A percentile compares a stretch with the other conserved stretches of the same genome.
Evolutionary conservation across 2,329 filamentous ascomycete species (phyloP).

Genomic region (Ascochyta pisi): DNA sequence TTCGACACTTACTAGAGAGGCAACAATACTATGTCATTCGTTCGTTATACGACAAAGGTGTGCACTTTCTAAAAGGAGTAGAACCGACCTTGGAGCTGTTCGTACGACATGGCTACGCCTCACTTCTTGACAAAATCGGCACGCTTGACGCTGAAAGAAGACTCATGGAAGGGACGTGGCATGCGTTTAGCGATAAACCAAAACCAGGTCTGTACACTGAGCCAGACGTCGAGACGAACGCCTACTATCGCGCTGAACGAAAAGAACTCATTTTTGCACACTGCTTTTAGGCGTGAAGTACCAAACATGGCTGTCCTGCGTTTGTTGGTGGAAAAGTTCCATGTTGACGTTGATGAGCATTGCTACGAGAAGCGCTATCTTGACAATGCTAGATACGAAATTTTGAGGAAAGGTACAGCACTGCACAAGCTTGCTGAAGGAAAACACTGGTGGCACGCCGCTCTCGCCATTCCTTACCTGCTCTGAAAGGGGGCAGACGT

Average conservation of each 20-base stretch:
- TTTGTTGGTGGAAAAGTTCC: slow-evolving; percentile 23
- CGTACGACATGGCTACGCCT: no score
- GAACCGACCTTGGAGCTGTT: no score
- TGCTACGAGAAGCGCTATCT: not conserved
- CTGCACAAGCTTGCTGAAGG: slow-evolving; percentile 12
- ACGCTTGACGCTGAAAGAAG: no score
- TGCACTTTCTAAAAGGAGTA: no score
- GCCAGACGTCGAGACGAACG: no score
- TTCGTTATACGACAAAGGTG: no score
- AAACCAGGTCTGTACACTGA: no score
- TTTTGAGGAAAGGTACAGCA: not conserved
- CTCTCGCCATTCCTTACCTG: slow-evolving; percentile 24
- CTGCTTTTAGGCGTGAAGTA: not conserved
- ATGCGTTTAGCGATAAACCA: no score
- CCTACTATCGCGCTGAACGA: slow-evolving; percentile 12
- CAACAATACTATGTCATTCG: no score
- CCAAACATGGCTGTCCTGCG: slow-evolving; percentile 28
- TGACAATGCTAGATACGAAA: not conserved
- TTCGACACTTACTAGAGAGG: no score
- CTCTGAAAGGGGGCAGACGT: slow-evolving; percentile 17
- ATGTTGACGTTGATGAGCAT: slow-evolving; percentile 15
- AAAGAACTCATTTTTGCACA: not conserved
- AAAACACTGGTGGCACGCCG: slow-evolving; percentile 24
- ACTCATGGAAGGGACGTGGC: no score
- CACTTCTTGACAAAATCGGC: no score